These are phyloP conservation scores for Verticillium albo-atrum DNA, from an alignment of 2,329 filamentous ascomycete genomes.

Conservation along the genomic window DNA sequence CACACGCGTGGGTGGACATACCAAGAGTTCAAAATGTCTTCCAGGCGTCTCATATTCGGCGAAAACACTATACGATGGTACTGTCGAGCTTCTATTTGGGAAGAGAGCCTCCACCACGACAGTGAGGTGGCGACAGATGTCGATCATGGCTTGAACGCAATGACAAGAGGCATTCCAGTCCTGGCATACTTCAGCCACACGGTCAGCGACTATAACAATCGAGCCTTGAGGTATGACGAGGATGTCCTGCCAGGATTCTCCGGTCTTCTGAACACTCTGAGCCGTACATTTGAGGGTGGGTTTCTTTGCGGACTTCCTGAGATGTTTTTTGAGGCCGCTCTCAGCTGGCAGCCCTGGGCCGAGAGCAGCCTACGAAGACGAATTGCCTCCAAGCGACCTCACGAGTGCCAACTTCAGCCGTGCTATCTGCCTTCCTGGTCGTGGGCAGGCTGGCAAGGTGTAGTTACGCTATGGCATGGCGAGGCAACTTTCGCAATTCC, in stretches of 20 bases:
- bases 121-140: not conserved
- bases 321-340: slow-evolving; percentile 2
- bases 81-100: not conserved
- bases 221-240: slow-evolving; percentile 21
- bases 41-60: not conserved
- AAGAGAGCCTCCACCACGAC: not conserved
- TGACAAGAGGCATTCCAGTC: not conserved
- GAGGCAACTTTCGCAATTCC: too few relatives aligned
- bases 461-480: too few relatives aligned
- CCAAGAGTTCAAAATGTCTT: not conserved
- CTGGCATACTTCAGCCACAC: not conserved
- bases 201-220: slow-evolving; percentile 19
- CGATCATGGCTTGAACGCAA: not conserved
- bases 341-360: not conserved
- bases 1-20: not conserved
- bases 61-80: not conserved
- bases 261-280: not conserved
- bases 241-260: slow-evolving; percentile 12
- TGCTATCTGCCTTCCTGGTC: not conserved
- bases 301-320: not conserved
- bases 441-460: not conserved
- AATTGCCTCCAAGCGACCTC: not conserved
- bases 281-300: not conserved
- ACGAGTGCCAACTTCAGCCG: not conserved
- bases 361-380: not conserved